Conservation (phyloP, 2,329 filamentous ascomycete species). For the Aspergillus arachidicola region DNA sequence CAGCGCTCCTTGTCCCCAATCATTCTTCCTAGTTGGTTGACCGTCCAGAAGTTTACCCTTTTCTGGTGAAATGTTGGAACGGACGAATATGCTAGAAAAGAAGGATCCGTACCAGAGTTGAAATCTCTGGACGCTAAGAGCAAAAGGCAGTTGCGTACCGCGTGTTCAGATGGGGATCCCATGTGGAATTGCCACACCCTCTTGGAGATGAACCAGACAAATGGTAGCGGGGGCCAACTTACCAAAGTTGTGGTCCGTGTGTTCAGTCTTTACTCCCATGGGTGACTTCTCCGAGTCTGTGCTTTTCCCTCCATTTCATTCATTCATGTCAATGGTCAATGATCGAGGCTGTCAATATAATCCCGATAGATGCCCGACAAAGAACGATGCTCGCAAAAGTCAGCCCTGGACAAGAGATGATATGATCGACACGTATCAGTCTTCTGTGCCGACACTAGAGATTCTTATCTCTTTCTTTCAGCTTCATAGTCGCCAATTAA, state of each 20-base stretch:
- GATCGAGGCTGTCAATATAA: no score
- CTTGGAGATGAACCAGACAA: background rate
- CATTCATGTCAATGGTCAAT: no score
- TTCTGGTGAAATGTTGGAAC: background rate
- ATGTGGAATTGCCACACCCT: background rate
- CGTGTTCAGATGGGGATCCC: background rate
- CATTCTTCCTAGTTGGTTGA: background rate
- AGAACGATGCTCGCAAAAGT: background rate
- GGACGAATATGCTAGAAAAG: background rate
- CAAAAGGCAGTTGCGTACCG: slow-evolving; percentile 3
- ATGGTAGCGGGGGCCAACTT: no score
- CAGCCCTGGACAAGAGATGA: background rate
- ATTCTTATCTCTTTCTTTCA: no score
- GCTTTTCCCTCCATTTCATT: background rate
- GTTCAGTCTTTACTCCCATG: background rate
- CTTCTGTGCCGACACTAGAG: background rate
- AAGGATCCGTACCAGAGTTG: background rate
- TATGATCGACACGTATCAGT: background rate
- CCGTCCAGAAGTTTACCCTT: background rate
- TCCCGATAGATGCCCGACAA: background rate
- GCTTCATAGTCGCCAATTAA: background rate
- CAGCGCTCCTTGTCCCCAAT: background rate
- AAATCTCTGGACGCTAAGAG: no score
- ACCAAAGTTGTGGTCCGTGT: background rate
- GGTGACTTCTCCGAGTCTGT: no score